Conservation (phyloP, 192 early-diverging fungal genomes). For the Podila horticola region DNA sequence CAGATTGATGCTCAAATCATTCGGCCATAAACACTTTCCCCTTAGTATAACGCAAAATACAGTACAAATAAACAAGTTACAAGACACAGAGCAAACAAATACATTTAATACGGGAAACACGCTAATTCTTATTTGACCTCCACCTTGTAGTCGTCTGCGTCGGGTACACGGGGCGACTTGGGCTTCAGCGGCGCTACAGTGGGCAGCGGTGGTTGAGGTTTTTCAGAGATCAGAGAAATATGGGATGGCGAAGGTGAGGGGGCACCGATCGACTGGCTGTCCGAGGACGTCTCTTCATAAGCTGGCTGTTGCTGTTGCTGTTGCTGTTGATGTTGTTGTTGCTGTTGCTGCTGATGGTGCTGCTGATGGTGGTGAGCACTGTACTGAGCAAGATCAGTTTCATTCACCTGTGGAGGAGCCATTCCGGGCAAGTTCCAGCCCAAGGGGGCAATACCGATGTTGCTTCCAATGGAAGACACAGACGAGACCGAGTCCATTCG, state of each 20-base stretch:
- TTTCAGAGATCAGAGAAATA: constrained; percentile 28
- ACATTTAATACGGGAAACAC: background rate
- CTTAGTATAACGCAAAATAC: constrained; percentile 3
- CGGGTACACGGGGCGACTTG: constrained; percentile 4
- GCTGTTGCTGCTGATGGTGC: constrained; percentile 6
- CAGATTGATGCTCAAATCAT: constrained; percentile 89
- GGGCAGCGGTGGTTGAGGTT: constrained; percentile 17
- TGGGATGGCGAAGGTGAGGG: constrained; percentile 41
- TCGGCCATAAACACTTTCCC: constrained; percentile 47
- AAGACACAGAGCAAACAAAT: background rate
- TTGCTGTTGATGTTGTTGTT: constrained; percentile 29
- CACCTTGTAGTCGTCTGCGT: constrained; percentile 48
- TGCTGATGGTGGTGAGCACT: constrained; percentile 1
- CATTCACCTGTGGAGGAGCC: constrained; percentile 33
- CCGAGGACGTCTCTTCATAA: background rate
- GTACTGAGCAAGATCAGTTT: constrained; percentile 22
- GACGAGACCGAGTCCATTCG: constrained; percentile 30
- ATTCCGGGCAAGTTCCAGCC: constrained; percentile 50
- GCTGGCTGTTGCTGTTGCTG: constrained; percentile 21
- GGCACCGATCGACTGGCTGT: constrained; percentile 14
- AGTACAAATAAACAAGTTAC: background rate
- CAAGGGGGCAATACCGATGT: constrained; percentile 31
- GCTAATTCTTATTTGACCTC: constrained; percentile 31
- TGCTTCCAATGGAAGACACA: constrained; percentile 12
- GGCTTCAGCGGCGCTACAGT: constrained; percentile 14